A percentile compares a stretch with the other conserved stretches of the same genome.
Conservation (phyloP, 768 basidiomycete species). For the Amanita phalloides region DNA sequence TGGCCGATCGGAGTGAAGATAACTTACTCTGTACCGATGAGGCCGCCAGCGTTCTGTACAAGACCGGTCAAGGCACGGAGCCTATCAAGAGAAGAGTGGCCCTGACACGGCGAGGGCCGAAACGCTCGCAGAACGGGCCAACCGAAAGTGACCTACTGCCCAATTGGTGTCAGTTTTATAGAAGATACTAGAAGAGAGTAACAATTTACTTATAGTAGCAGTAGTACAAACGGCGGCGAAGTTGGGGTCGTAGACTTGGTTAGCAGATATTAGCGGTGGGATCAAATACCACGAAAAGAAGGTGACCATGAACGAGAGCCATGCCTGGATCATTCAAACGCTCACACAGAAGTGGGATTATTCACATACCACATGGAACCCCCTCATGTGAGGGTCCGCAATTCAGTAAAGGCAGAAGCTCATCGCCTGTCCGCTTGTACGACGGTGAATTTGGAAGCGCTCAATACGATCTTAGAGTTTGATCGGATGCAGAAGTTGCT, state of each 20-base stretch:
- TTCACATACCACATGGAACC: neutral
- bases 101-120: constrained; percentile 46
- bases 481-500: neutral
- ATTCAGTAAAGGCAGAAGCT: neutral
- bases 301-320: constrained; percentile 1
- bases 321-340: neutral
- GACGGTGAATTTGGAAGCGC: neutral
- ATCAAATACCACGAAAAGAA: constrained; percentile 3
- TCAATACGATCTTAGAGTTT: neutral
- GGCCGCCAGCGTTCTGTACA: constrained; percentile 18
- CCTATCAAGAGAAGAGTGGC: constrained; percentile 40
- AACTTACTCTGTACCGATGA: constrained; percentile 11
- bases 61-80: constrained; percentile 45
- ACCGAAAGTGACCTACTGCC: constrained; percentile 32
- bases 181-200: neutral
- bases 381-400: neutral
- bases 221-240: neutral
- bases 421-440: neutral
- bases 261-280: neutral
- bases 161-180: neutral
- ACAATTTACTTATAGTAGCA: neutral
- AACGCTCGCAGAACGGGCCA: constrained; percentile 42
- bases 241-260: neutral
- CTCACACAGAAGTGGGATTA: too few species aligned
- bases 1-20: too few species aligned